Evolutionary conservation across 345 rosid species (phyloP), one percentile per base, ranked within the genome.

Genomic region (Linum trigynum): DNA sequence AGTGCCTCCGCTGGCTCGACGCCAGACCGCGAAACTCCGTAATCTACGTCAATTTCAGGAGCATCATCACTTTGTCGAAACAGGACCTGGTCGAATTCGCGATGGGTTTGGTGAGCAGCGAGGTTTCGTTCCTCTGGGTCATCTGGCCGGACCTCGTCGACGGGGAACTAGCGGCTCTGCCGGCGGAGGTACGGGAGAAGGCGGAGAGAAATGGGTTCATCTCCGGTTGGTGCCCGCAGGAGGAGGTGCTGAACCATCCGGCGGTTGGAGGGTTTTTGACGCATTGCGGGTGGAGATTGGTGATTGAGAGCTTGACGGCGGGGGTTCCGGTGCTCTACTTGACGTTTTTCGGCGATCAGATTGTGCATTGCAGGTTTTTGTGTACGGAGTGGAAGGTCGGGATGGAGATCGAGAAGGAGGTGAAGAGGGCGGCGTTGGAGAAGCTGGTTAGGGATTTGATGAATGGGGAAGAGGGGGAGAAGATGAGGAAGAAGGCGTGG

Each of bases 281-380:
- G 43, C 72, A 69, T 41, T 62, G 62, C 67, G 67, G 72, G 14
- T 63, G 72, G 67, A 69, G 63, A 37, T 69, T 65, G 1, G 61
- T 65, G 1, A 2, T n/a, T n/a, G n/a, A n/a, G n/a, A n/a, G n/a
- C n/a, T n/a, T n/a, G n/a, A n/a, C n/a, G n/a, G n/a, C n/a, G 5
- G 67, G 72, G 0, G 63, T 69, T 2, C 67, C 67, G 4, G 9
- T 69, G 57, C 15, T 63, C 12, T 69, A 62, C 17, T 69, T 56
- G 63, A 67, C 72, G 0, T 56, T 55, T 17, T 69, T 69, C 7
- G 23, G 45, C 1, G 72, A 69, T 7, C 72, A 69, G 43, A 38
- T 4, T 10, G 63, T 63, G 3, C 41, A 41, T 8, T 62, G 67
- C 3, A 8, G 14, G 50, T 62, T 38, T 56, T 62, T 67, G 32